Percentiles rank a stretch among this genome's conserved stretches.
Conservation (phyloP, 83 land plant species). For the Picea mariana region DNA sequence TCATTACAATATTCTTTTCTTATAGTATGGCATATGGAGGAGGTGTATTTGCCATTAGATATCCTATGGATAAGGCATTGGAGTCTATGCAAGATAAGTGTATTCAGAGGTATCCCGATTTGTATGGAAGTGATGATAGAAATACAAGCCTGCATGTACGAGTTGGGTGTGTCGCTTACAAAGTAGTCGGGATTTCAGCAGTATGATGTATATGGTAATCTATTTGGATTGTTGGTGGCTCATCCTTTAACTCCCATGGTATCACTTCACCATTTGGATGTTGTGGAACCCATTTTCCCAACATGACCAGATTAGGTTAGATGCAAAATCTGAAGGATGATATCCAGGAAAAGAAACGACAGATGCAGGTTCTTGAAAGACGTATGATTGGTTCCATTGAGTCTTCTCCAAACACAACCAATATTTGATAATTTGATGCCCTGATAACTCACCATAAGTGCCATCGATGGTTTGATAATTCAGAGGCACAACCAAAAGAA, state of each 20-base stretch:
- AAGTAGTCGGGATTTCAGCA: conserved; percentile 44
- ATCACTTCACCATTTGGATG: conserved; percentile 78
- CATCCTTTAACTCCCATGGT: conserved; percentile 83
- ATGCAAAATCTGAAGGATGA: conserved; percentile 37
- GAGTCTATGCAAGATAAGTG: conserved; percentile 58
- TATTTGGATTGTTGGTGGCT: conserved; percentile 63
- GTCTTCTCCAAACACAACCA: too few relatives aligned
- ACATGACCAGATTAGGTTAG: conserved; percentile 27
- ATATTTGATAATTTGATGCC: too few relatives aligned
- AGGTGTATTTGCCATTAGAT: conserved; percentile 75
- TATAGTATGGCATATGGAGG: conserved; percentile 85
- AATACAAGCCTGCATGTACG: conserved; percentile 62
- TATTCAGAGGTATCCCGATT: conserved; percentile 47
- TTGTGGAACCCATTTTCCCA: conserved; percentile 68
- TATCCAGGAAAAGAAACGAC: too few relatives aligned
- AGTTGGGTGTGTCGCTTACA: conserved; percentile 78
- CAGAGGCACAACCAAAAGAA: too few relatives aligned
- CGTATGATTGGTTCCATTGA: too few relatives aligned
- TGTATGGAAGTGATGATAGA: conserved; percentile 75
- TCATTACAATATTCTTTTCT: conserved; percentile 54
- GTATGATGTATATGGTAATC: conserved; percentile 70
- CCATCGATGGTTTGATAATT: too few relatives aligned
- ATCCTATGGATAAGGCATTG: conserved; percentile 56
- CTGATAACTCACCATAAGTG: too few relatives aligned
- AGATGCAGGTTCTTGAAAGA: too few relatives aligned